Base-by-base conservation (phyloP, 805 yeast genomes). In the Lachancea waltii region DNA sequence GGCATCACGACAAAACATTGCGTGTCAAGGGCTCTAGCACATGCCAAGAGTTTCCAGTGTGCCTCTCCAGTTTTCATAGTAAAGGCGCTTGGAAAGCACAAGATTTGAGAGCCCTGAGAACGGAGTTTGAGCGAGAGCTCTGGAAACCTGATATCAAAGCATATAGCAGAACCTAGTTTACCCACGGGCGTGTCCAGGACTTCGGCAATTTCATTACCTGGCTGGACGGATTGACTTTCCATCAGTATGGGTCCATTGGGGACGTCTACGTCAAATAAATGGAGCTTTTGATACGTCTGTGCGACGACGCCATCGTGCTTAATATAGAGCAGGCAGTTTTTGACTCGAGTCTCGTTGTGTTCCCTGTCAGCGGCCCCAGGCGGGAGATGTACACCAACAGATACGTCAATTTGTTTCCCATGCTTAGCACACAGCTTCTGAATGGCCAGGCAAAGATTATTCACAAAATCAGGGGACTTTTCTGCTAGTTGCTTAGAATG, bases 301-400 rank as follows among this genome's bases (percentile, higher is more conserved):
- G 69, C 56, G 20, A 89, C 69, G 17, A 73, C 68, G 3, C 97
- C 97, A 3, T 59, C 45, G 9, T 75, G 64, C 45, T 75, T 64
- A 30, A 90, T 68, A 78, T 89, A 87, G 3, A 92, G 47, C 17
- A 84, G 70, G 6, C 81, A 77, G 61, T 92, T 90, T 44, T 73
- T 71, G 2, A 81, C 85, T 38, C 85, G 64, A 13, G 57, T 53
- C 14, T 59, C 58, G 4, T 51, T 54, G 1, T 43, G 50, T 3
- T 35, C 25, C 4, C 27, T 15, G 13, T 47, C 49, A 11, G 33
- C 28, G 16, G 54, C 58, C 1, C 58, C 50, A 1, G 79, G 69
- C 2, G 95, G 95, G 50, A 85, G 87, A 58, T 92, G 97, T 15
- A 92, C 73, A 0, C 97, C 97, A 19, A 90, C 84, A 3, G 89